Percentiles rank a stretch among this genome's conserved stretches.
Conservation (phyloP, 2,329 filamentous ascomycete species). For the Sphaerulina musiva region DNA sequence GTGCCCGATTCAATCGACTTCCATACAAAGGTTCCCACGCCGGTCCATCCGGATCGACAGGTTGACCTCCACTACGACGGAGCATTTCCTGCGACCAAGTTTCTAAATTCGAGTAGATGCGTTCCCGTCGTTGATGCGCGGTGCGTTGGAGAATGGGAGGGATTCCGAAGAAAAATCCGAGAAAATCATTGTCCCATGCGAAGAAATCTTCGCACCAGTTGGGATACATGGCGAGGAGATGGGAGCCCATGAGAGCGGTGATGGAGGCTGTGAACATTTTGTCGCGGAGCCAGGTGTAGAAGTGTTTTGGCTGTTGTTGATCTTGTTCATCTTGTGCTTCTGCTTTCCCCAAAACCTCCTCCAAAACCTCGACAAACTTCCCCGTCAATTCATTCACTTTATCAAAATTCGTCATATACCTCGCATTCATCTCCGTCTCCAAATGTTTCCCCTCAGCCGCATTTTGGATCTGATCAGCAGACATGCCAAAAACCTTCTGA, state of each 20-base stretch:
- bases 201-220: conserved; percentile 29
- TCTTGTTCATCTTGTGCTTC: conserved; percentile 17
- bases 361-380: conserved; percentile 23
- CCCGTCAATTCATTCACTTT: conserved; percentile 30
- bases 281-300: conserved; percentile 30
- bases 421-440: conserved; percentile 26
- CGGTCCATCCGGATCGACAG: conserved; percentile 26
- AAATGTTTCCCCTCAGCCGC: conserved; percentile 21
- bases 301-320: conserved; percentile 10
- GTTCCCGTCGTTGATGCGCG: conserved; percentile 20
- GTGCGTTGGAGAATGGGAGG: conserved; percentile 25
- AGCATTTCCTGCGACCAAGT: conserved; percentile 26
- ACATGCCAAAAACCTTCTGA: conserved; percentile 23
- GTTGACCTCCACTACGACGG: conserved; percentile 20
- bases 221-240: conserved; percentile 29
- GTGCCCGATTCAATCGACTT: conserved; percentile 27
- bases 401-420: conserved; percentile 27
- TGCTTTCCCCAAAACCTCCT: conserved; percentile 18
- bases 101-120: conserved; percentile 25
- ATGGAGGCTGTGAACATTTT: conserved; percentile 30
- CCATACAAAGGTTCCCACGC: conserved; percentile 29
- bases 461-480: conserved; percentile 21
- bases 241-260: conserved; percentile 28
- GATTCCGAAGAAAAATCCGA: conserved; percentile 29
- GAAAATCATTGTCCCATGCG: conserved; percentile 27